Evolutionary conservation across 1,139 yeast species (phyloP).

Genomic region (Zygosaccharomyces sapae): DNA sequence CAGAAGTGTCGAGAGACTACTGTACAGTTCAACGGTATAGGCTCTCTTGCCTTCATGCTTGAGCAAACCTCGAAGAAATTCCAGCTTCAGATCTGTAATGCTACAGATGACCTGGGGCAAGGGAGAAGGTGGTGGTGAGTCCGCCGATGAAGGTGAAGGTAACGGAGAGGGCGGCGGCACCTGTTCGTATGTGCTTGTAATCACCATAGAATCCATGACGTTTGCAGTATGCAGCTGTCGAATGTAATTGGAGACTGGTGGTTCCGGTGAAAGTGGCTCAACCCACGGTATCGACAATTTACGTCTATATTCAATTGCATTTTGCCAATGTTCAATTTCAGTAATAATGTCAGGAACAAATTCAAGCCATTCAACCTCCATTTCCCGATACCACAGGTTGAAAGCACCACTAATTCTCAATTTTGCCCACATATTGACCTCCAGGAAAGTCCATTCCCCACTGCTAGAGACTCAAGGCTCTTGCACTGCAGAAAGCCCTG

Average conservation of each 20-base stretch:
- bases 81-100: constrained; percentile 1
- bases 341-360: constrained; percentile 13
- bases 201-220: constrained; percentile 8
- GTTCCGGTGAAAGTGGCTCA: not conserved
- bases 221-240: constrained; percentile 18
- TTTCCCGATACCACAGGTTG: constrained; percentile 14
- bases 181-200: too few relatives aligned
- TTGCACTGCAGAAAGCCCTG: constrained; percentile 17
- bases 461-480: constrained; percentile 14
- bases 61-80: constrained; percentile 7
- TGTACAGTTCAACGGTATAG: constrained; percentile 10
- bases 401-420: constrained; percentile 15
- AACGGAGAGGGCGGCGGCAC: too few relatives aligned
- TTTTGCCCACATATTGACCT: constrained; percentile 16
- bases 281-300: constrained; percentile 18
- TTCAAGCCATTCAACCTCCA: constrained; percentile 17
- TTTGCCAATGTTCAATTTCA: constrained; percentile 27
- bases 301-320: constrained; percentile 14
- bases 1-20: constrained; percentile 5
- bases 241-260: constrained; percentile 11
- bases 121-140: too few relatives aligned
- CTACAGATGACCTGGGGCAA: constrained; percentile 3
- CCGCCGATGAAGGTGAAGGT: too few relatives aligned
- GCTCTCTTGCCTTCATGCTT: not conserved
- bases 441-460: constrained; percentile 12